A percentile compares a stretch with the other conserved stretches of the same genome.
Evolutionary conservation across 768 basidiomycete species (phyloP).

Genomic region (Amanita thiersii): DNA sequence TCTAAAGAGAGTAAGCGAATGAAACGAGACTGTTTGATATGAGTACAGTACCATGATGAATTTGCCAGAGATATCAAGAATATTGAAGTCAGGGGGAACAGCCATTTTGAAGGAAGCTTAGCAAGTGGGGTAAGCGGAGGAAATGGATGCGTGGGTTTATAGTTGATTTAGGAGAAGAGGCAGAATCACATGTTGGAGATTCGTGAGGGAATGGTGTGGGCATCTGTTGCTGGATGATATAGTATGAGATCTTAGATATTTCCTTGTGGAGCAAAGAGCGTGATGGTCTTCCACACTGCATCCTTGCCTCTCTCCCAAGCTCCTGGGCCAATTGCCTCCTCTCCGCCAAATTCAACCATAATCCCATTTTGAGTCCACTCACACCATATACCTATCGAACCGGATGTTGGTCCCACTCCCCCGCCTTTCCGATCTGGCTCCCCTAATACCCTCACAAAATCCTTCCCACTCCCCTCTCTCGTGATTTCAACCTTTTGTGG

Average conservation of each 20-base stretch:
- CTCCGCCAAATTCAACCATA: constrained; percentile 83
- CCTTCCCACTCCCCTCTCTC: constrained; percentile 57
- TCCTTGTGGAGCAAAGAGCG: constrained; percentile 35
- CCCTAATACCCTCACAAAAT: constrained; percentile 67
- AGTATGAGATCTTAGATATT: too few relatives aligned
- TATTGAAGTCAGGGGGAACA: constrained; percentile 6
- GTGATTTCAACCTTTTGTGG: constrained; percentile 34
- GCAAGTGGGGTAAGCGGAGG: background rate
- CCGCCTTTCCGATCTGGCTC: constrained; percentile 92
- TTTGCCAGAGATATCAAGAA: constrained; percentile 4
- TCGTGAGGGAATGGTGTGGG: too few relatives aligned
- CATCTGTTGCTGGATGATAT: too few relatives aligned
- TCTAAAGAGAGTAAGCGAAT: constrained; percentile 29
- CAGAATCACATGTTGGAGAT: too few relatives aligned
- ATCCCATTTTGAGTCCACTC: constrained; percentile 81
- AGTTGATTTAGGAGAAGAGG: background rate
- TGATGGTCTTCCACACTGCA: constrained; percentile 70
- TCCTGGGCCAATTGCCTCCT: constrained; percentile 67
- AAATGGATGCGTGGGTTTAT: background rate
- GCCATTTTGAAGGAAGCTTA: constrained; percentile 1
- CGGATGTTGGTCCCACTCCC: constrained; percentile 74
- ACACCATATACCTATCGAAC: constrained; percentile 88
- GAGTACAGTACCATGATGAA: constrained; percentile 2
- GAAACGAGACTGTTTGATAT: background rate
- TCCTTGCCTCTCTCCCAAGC: constrained; percentile 87